Base-by-base conservation (phyloP, 441 rosid species). In the Capsella rubella region DNA sequence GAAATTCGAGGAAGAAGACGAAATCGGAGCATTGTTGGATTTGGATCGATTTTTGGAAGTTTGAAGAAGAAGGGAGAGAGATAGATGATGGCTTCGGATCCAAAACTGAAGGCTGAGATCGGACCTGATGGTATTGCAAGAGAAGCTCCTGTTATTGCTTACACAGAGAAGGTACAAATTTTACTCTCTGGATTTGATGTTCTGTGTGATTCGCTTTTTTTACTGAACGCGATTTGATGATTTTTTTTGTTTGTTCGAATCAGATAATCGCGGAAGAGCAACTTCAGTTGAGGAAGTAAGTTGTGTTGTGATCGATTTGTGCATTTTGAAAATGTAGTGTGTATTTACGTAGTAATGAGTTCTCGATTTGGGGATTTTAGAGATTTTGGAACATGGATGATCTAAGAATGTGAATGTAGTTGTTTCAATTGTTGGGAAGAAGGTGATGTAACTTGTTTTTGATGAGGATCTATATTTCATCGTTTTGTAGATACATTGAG, bases 181-280 rank as follows among this genome's bases (percentile, higher is more conserved):
- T 16, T 8, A 27, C 73, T 28, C 50, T 53, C 21, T 68, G 9
- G 58, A 29, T 56, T 39, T 10, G 13, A 10, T 39, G 21, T 61
- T 62, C 18, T 47, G 54, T 27, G 66, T 34, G 69, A 42, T 57
- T 60, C 32, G 28, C 10, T 21, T 37, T 63, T 8, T 32, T 32
- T 6, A 53, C 10, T 37, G 37, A 62, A 62, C 34, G 10, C 50
- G 69, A 69, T 59, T 65, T 53, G 28, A 35, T 67, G 75, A 28
- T 63, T 34, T 31, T 31, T 1, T 34, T 34, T 34, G 25, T 72
- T 5, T 32, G 64, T 29, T n/a, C 34, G 49, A 64, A 32, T 31
- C 90, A 95, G 99, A 85, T 86, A 57, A 95, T 95, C 78, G 91
- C 74, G 81, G 93, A 85, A 80, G 98, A 90, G 85, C 95, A 89